Evolutionary conservation across 1,284 basidiomycete species (phyloP).

Genomic region (Ustilago vetiveriae): DNA sequence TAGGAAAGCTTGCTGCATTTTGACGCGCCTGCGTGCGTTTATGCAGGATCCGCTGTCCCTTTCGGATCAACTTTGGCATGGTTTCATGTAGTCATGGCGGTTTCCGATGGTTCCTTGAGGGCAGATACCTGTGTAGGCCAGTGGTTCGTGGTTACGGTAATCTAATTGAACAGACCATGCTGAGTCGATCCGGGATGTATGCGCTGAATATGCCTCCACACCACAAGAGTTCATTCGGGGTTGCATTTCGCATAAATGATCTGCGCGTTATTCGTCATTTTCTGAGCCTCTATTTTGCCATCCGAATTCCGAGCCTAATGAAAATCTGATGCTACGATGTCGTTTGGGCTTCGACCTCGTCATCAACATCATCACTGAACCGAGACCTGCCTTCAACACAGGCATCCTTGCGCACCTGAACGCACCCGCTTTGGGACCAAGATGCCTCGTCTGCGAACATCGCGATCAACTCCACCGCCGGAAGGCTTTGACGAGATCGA

Average conservation of each 20-base stretch:
- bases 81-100: slow-evolving; percentile 7
- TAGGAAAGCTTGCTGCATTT: slow-evolving; percentile 1
- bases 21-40: slow-evolving; percentile 21
- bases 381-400: too few species aligned
- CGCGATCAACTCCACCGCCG: slow-evolving; percentile 91
- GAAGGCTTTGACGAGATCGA: slow-evolving; percentile 98
- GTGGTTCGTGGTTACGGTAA: too few species aligned
- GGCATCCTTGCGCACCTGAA: too few species aligned
- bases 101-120: background rate
- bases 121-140: too few species aligned
- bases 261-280: slow-evolving; percentile 4
- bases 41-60: slow-evolving; percentile 44
- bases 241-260: slow-evolving; percentile 13
- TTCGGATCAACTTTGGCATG: slow-evolving; percentile 48
- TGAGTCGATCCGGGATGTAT: slow-evolving; percentile 15
- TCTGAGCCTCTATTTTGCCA: slow-evolving; percentile 1
- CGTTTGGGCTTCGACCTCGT: too few species aligned
- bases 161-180: slow-evolving; percentile 1
- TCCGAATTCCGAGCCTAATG: slow-evolving; percentile 15
- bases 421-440: too few species aligned
- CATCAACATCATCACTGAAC: too few species aligned
- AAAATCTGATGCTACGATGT: too few species aligned
- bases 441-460: slow-evolving; percentile 96
- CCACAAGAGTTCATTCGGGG: too few species aligned
- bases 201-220: slow-evolving; percentile 22